Base-by-base conservation (phyloP, 805 yeast genomes). In the Candida michaelii region DNA sequence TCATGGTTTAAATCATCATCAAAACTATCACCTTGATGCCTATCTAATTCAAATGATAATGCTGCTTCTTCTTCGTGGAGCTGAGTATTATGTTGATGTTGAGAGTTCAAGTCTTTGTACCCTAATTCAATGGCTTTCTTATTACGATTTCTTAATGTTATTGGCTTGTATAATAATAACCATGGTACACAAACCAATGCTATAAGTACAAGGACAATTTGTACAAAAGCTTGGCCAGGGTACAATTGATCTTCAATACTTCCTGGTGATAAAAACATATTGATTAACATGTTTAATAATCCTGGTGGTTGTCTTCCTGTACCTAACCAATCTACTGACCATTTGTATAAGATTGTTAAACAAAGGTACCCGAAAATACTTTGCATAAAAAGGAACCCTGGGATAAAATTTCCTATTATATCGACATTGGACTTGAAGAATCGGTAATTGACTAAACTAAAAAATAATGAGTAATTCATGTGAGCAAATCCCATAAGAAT, bases 181-280 rank as follows among this genome's bases (percentile, higher is more conserved):
- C 89, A 83, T n/a, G 90, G 90, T 21, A 84, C 79, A 69, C 90
- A 83, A 16, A 79, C 60, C 45, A 81, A 65, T 1, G 90, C 89
- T 41, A 81, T 60, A 4, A 76, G 43, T 33, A 84, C 68, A 14
- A 84, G 63, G 19, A 79, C 52, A 5, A 82, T 68, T 58, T 84
- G 90, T 8, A 83, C 76, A 40, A 62, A 56, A 2, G 79, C 74
- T 56, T 84, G 90, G 24, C 85, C 85, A 2, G 79, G 74, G 53
- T 81, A 84, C 36, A 84, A 67, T 36, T 70, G 82, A 39, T 80
- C 88, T 25, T 79, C 87, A 36, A 84, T 70, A 6, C 63, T 73
- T 7, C 90, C 90, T 10, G 90, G 90, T 1, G 87, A 65, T 51
- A 84, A 71, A 52, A 83, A 83, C 90, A 84, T 84, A 53, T 78